These are phyloP conservation scores for Hyphodiscus hymeniophilus DNA, from an alignment of 495 filamentous ascomycete species.

Conservation along the genomic window DNA sequence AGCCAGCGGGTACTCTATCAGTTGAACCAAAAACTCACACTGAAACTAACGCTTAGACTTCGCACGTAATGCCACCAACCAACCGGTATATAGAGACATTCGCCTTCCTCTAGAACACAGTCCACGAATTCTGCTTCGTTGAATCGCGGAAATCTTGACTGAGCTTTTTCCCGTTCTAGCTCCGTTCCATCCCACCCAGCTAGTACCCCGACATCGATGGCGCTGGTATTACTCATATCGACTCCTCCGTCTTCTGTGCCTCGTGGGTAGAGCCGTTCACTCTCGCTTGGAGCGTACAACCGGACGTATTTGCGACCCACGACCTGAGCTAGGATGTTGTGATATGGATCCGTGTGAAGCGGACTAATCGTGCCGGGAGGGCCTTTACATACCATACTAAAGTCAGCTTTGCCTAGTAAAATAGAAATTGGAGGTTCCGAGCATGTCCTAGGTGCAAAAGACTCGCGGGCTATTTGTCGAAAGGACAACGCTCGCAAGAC, in stretches of 20 bases:
- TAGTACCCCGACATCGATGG: constrained; percentile 59
- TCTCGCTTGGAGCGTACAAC: constrained; percentile 64
- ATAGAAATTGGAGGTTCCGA: too few species aligned
- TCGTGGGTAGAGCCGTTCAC: constrained; percentile 53
- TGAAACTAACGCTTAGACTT: constrained; percentile 78
- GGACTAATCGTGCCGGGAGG: constrained; percentile 84
- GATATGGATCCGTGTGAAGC: constrained; percentile 86
- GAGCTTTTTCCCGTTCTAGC: constrained; percentile 4
- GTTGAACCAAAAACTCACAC: constrained; percentile 98
- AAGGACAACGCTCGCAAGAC: too few species aligned
- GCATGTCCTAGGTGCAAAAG: too few species aligned
- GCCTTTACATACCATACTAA: too few species aligned
- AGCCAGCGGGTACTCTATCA: too few species aligned
- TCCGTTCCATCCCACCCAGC: constrained; percentile 41
- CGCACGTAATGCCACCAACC: constrained; percentile 99
- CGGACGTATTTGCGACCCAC: constrained; percentile 87
- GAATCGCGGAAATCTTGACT: constrained; percentile 7
- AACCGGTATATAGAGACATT: constrained; percentile 83
- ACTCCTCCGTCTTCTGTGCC: constrained; percentile 61
- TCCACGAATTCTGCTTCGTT: constrained; percentile 52
- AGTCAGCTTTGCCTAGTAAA: too few species aligned
- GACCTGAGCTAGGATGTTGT: constrained; percentile 87
- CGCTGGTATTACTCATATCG: constrained; percentile 88
- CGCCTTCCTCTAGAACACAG: constrained; percentile 68
- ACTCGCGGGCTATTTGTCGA: too few species aligned